These are phyloP conservation scores for Tolypocladium cylindrosporum DNA, from an alignment of 2,329 filamentous ascomycete species.

Conservation along the genomic window DNA sequence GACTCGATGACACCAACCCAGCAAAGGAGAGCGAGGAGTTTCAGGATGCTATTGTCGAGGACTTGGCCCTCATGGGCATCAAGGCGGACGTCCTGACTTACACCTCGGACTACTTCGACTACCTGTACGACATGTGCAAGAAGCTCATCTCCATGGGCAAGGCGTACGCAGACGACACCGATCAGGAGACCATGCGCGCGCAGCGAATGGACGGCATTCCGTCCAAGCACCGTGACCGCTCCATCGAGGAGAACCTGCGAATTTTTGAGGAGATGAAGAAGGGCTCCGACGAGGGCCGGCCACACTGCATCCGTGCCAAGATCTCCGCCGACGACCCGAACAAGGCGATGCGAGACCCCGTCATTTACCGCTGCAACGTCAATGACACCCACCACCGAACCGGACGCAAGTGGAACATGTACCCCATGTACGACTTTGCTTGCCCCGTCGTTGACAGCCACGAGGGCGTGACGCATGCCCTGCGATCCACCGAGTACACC, in stretches of 20 bases:
- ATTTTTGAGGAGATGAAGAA: slow-evolving; percentile 92
- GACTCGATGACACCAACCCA: slow-evolving; percentile 96
- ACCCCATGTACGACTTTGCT: slow-evolving; percentile 80
- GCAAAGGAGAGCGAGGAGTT: slow-evolving; percentile 96
- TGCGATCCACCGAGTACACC: slow-evolving; percentile 79
- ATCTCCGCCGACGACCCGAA: slow-evolving; percentile 87
- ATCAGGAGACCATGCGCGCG: slow-evolving; percentile 76
- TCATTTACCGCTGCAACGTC: slow-evolving; percentile 88
- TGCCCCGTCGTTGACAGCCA: slow-evolving; percentile 72
- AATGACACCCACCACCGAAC: slow-evolving; percentile 64
- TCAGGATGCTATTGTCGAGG: slow-evolving; percentile 86
- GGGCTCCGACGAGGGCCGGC: slow-evolving; percentile 65
- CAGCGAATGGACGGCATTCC: slow-evolving; percentile 78
- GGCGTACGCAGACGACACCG: slow-evolving; percentile 91
- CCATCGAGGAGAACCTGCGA: slow-evolving; percentile 72
- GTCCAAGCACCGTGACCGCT: slow-evolving; percentile 68
- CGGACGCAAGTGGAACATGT: slow-evolving; percentile 71
- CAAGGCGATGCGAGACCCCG: slow-evolving; percentile 90
- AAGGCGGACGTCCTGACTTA: slow-evolving; percentile 79
- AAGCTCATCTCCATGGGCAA: slow-evolving; percentile 77
- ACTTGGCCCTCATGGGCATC: slow-evolving; percentile 84
- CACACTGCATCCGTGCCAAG: slow-evolving; percentile 91
- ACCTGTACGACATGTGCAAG: slow-evolving; percentile 78
- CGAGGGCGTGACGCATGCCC: slow-evolving; percentile 75
- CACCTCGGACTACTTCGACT: slow-evolving; percentile 92